A percentile compares a stretch with the other conserved stretches of the same genome.
These are phyloP conservation scores for Skeletonema grethae DNA, from an alignment of 108 stramenopile genomes.

Conservation along the genomic window DNA sequence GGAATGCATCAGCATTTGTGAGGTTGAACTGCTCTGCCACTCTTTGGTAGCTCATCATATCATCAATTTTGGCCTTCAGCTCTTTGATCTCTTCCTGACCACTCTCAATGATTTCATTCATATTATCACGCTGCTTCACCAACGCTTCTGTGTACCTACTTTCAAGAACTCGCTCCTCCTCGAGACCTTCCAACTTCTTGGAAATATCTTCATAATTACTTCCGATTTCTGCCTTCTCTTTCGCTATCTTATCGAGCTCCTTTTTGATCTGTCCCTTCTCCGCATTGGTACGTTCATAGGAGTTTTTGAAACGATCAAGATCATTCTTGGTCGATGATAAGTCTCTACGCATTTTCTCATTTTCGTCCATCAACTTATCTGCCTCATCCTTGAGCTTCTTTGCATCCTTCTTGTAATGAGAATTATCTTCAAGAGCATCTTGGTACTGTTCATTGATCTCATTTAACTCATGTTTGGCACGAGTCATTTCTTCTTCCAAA, in stretches of 20 bases:
- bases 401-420: constrained; percentile 36
- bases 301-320: constrained; percentile 19
- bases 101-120: constrained; percentile 44
- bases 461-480: constrained; percentile 23
- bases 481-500: constrained; percentile 26
- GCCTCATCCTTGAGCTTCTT: constrained; percentile 31
- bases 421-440: constrained; percentile 21
- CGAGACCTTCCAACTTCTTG: constrained; percentile 33
- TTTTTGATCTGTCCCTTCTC: constrained; percentile 19
- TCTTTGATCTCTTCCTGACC: constrained; percentile 38
- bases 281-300: constrained; percentile 10
- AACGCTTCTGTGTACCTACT: constrained; percentile 44
- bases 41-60: constrained; percentile 10
- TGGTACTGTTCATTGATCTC: constrained; percentile 24
- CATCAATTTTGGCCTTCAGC: constrained; percentile 20
- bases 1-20: constrained; percentile 6
- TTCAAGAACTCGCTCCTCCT: constrained; percentile 45
- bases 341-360: constrained; percentile 23
- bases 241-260: constrained; percentile 2
- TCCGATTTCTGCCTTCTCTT: constrained; percentile 14
- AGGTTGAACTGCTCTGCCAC: constrained; percentile 19
- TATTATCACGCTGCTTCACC: constrained; percentile 49
- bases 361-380: constrained; percentile 36
- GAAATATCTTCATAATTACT: constrained; percentile 23
- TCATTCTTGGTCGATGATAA: constrained; percentile 14